phyloP scores from a whole-genome alignment of 108 stramenopile genomes.

The Skeletonema potamos region DNA sequence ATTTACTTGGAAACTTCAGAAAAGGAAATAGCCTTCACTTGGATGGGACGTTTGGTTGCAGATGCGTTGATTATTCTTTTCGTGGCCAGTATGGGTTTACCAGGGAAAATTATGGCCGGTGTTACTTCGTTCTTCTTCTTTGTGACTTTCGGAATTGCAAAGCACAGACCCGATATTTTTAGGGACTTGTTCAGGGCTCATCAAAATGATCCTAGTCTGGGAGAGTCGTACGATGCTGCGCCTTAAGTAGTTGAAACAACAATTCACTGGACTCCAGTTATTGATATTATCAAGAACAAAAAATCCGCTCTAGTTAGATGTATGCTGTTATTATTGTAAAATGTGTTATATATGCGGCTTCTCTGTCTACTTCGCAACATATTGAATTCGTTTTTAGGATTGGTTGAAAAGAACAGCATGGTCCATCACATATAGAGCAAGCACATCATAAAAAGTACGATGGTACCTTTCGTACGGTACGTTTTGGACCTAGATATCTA shows the following conservation, averaged over 20 bases:
- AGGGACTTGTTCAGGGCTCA: conserved; percentile 37
- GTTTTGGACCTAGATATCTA: too few relatives aligned
- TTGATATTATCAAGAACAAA: background rate
- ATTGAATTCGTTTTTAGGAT: too few relatives aligned
- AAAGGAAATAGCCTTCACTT: conserved; percentile 32
- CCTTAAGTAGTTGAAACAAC: background rate
- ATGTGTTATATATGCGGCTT: too few relatives aligned
- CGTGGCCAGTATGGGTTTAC: conserved; percentile 4
- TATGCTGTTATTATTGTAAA: background rate
- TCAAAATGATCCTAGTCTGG: conserved; percentile 25
- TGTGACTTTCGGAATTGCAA: conserved; percentile 20
- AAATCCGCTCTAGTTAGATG: background rate
- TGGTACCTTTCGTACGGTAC: too few relatives aligned
- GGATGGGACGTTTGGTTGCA: conserved; percentile 19
- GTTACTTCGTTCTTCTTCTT: conserved; percentile 20
- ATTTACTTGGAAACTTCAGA: conserved; percentile 36
- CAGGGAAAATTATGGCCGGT: conserved; percentile 26
- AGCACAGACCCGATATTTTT: conserved; percentile 44
- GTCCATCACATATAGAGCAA: too few relatives aligned
- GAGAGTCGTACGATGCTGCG: background rate
- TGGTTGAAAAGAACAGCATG: too few relatives aligned
- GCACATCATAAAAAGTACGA: too few relatives aligned
- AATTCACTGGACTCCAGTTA: background rate
- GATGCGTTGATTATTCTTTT: conserved; percentile 18
- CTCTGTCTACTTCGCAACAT: too few relatives aligned